Base-by-base conservation (phyloP, 352 stramenopile genomes). In the Phytopythium delawarense region DNA sequence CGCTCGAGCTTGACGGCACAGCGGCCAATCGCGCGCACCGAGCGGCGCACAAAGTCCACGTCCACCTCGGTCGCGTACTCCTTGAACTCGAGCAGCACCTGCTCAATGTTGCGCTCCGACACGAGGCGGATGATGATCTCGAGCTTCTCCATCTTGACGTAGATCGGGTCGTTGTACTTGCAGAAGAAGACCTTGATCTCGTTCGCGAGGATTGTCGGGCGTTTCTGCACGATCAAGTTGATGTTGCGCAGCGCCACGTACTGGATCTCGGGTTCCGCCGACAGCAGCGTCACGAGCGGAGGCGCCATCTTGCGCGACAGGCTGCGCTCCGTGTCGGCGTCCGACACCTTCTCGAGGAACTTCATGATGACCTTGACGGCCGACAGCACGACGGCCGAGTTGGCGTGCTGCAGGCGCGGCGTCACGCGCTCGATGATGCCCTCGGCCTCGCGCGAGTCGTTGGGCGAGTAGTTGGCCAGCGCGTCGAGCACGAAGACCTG, bases 161-260 rank as follows among this genome's bases (percentile, higher is more conserved):
- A 94, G 64, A 94, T 93, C 55, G 98, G 98, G 79, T 99, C 98
- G 81, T 99, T 99, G 87, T 99, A 99, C 81, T 99, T 99, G 91
- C 97, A 99, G 69, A 99, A 99, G 78, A 99, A 92, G 11, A 96
- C 88, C 73, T 97, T 97, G 62, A 96, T 97, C 75, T 96, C 89
- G 65, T 98, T 98, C 60, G 98, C 89, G 16, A 99, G 75, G 63
- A 99, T 99, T 23, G 78, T 81, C 13, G 96, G 96, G 11, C 94
- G 84, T 76, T 99, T 99, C 71, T 99, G 97, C 32, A 99, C 98
- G 73, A 99, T 99, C 20, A 99, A 72, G 74, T 99, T 99, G 71
- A 99, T 99, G 81, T 99, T 99, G 45, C 97, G 82, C 61, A 99
- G 72, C 42, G 97, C 97, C 13, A 99, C 97, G 71, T 99, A 99